These are phyloP conservation scores for Primulina eburnea DNA, from an alignment of 257 asterid species.

Conservation along the genomic window DNA sequence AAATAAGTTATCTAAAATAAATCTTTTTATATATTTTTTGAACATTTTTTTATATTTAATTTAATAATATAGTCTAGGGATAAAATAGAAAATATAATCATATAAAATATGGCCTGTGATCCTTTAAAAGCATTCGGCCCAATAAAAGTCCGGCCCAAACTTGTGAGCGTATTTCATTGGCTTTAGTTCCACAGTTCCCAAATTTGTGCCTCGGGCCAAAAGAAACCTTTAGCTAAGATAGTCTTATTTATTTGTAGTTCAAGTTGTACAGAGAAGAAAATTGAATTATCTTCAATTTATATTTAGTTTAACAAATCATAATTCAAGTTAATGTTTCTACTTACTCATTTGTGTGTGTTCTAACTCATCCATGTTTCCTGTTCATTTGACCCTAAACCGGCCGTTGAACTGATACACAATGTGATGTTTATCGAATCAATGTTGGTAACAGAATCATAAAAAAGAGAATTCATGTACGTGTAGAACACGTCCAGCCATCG, in stretches of 20 bases:
- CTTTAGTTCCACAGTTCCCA: too few species aligned
- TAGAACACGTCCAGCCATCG: slow-evolving; percentile 32
- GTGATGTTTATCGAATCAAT: background rate
- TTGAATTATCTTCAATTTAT: background rate
- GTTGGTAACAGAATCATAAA: slow-evolving; percentile 27
- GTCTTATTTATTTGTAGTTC: background rate
- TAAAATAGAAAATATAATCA: too few species aligned
- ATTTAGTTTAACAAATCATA: background rate
- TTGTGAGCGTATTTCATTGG: too few species aligned
- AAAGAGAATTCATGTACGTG: slow-evolving; percentile 29
- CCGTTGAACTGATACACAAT: background rate
- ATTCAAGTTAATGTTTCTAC: background rate
- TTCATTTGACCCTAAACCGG: too few species aligned
- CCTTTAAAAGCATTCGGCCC: too few species aligned
- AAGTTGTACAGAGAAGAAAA: background rate
- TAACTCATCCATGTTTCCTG: background rate
- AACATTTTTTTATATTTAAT: too few species aligned
- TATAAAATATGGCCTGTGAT: too few species aligned
- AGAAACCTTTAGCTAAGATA: background rate
- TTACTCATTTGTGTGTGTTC: background rate
- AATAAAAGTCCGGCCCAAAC: too few species aligned
- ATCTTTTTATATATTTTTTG: too few species aligned
- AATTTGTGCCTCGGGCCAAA: background rate
- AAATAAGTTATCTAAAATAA: too few species aligned
- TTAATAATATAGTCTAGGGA: too few species aligned